Conservation (phyloP, 306 rosid species). For the Vigna radiata region DNA sequence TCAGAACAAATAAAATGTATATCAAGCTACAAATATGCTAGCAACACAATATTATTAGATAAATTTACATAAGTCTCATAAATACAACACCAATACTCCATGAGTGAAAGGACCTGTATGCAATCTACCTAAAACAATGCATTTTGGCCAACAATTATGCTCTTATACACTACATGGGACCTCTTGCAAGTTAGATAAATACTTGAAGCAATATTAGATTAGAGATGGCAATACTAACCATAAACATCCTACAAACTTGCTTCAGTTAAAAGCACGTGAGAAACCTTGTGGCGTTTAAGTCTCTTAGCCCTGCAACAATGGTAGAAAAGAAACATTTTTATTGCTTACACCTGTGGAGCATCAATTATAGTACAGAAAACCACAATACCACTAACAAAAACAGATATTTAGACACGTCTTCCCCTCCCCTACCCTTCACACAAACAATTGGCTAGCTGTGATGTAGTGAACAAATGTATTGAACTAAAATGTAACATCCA, state of each 20-base stretch:
- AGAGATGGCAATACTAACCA: slow-evolving; percentile 7
- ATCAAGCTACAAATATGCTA: not conserved
- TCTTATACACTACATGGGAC: not conserved
- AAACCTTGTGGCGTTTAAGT: slow-evolving; percentile 8
- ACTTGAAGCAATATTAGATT: not conserved
- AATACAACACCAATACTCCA: not conserved
- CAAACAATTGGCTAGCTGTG: not conserved
- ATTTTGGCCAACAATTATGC: not conserved
- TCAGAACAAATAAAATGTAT: not conserved
- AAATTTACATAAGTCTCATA: not conserved
- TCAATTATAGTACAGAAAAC: not conserved
- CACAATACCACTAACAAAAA: not conserved
- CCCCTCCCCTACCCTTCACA: not conserved
- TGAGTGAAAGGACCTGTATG: not conserved
- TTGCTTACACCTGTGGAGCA: not conserved
- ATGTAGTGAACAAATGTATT: not conserved
- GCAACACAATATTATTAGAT: not conserved
- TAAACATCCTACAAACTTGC: slow-evolving; percentile 3
- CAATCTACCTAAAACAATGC: not conserved
- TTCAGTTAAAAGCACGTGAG: not conserved
- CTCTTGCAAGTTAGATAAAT: not conserved
- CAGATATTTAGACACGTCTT: not conserved
- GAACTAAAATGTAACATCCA: not conserved
- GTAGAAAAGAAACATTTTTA: not conserved
- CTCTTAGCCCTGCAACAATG: slow-evolving; percentile 52